Percentiles rank a stretch among this genome's conserved stretches.
Evolutionary conservation across 2,329 filamentous ascomycete species (phyloP).

Genomic region (Xylaria arbuscula): DNA sequence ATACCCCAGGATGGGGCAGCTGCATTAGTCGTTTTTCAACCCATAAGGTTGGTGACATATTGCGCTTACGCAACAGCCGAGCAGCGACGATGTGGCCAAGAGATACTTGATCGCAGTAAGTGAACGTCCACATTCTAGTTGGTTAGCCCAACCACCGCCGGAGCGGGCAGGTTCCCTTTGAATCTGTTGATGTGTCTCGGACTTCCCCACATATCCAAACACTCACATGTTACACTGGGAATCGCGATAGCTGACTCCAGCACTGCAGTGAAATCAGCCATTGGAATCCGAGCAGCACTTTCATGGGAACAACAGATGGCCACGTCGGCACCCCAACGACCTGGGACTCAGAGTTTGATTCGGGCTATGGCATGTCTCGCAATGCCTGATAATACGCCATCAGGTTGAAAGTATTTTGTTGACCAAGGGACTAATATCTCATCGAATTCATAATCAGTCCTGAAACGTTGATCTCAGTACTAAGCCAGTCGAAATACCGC

Average conservation of each 20-base stretch:
- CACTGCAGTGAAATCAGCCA: slow-evolving; percentile 28
- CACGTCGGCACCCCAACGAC: not conserved
- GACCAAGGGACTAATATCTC: not conserved
- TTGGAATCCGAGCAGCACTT: slow-evolving; percentile 33
- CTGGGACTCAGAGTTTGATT: slow-evolving; percentile 24
- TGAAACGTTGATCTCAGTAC: not conserved
- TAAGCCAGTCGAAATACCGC: not conserved
- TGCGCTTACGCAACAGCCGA: slow-evolving; percentile 31
- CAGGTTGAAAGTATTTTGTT: not conserved
- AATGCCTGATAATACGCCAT: not conserved
- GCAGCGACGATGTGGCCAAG: slow-evolving; percentile 22
- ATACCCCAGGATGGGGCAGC: slow-evolving; percentile 33
- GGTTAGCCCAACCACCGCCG: not conserved
- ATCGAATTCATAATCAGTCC: not conserved
- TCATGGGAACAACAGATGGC: slow-evolving; percentile 30
- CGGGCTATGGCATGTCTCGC: slow-evolving; percentile 19
- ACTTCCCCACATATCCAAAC: not conserved
- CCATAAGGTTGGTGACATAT: slow-evolving; percentile 31
- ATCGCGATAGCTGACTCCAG: not conserved
- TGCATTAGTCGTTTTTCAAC: slow-evolving; percentile 36
- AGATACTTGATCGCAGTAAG: slow-evolving; percentile 31
- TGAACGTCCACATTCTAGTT: not conserved
- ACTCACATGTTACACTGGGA: not conserved
- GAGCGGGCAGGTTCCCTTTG: no score
- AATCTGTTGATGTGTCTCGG: no score